Evolutionary conservation across 2,329 filamentous ascomycete species (phyloP), one percentile per base, ranked within the genome.

Genomic region (Sporothrix schenckii): DNA sequence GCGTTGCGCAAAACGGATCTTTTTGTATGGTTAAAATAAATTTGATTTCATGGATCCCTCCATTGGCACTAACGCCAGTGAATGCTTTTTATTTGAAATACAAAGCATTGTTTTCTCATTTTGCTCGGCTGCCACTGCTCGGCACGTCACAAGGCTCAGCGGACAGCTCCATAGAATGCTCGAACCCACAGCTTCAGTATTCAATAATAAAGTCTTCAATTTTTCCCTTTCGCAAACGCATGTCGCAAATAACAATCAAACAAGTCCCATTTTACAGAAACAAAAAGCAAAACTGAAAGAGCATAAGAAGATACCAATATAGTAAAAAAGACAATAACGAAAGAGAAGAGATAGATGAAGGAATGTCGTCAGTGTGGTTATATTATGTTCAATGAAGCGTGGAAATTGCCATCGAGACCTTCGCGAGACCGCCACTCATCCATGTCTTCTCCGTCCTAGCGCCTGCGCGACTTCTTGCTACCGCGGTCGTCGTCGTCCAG

Each of bases 401-500:
- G 34, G 5, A 49, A 49, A 16, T 19, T 49, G 2, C 14, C 13
- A 47, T 47, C 11, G 14, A 47, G 44, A 49, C 44, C 44, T 19
- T 49, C 44, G 16, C 14, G 19, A 10, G 21, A 21, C 39, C 34
- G 0, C 39, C n/a, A 9, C 34, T 34, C 7, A 34, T 6, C 7
- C 34, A 7, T 34, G 14, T 67, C 11, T 41, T n/a, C 14, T 49
- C 16, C 13, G 4, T 3, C n/a, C 27, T 74, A 83, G 74, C 82
- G 81, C 84, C 80, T 87, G 80, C 84, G 87, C 89, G 83, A 88
- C 89, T 84, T 89, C 89, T 86, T 90, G 83, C 75, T 84, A 83
- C 75, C 84, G 66, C 91, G 72, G 79, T 93, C 91, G 75, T 97
- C 93, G 82, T 92, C 93, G 72, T 94, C 92, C 71, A 92, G 82